Evolutionary conservation across 2,329 filamentous ascomycete species (phyloP).

Genomic region (Penicillium sp.): DNA sequence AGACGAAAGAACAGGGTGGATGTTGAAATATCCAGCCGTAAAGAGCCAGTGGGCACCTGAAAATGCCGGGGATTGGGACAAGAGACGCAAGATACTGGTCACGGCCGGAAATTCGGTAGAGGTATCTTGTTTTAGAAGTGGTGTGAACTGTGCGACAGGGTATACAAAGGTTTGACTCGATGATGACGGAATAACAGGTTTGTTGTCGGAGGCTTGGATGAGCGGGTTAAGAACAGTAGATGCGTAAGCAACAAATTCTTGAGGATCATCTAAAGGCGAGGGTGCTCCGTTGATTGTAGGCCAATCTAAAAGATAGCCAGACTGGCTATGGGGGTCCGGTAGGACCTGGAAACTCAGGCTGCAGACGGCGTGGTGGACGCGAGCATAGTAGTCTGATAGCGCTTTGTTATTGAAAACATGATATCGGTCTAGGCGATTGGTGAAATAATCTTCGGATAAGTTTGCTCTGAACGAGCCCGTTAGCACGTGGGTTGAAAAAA

Average conservation of each 20-base stretch:
- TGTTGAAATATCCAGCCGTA: constrained; percentile 98
- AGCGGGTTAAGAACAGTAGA: constrained; percentile 65
- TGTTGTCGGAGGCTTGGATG: constrained; percentile 52
- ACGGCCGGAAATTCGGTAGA: constrained; percentile 88
- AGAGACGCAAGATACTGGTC: constrained; percentile 66
- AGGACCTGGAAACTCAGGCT: constrained; percentile 77
- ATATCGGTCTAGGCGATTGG: constrained; percentile 90
- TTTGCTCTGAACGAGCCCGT: constrained; percentile 61
- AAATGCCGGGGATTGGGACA: constrained; percentile 61
- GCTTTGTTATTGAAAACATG: constrained; percentile 80
- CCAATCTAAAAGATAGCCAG: constrained; percentile 64
- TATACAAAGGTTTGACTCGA: constrained; percentile 72
- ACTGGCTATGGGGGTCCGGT: constrained; percentile 48
- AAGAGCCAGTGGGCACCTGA: constrained; percentile 82
- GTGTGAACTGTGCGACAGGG: constrained; percentile 81
- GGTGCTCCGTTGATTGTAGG: constrained; percentile 69
- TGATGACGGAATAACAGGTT: constrained; percentile 31
- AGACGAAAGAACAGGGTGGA: constrained; percentile 76
- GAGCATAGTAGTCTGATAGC: constrained; percentile 77
- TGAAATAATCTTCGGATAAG: constrained; percentile 90
- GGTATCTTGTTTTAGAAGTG: constrained; percentile 71
- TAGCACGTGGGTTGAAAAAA: constrained; percentile 2
- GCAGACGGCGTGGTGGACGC: constrained; percentile 72
- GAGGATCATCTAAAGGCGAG: constrained; percentile 68
- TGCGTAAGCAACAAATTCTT: constrained; percentile 67